Conservation (phyloP, 352 stramenopile species). For the Globisporangium spinosum region DNA sequence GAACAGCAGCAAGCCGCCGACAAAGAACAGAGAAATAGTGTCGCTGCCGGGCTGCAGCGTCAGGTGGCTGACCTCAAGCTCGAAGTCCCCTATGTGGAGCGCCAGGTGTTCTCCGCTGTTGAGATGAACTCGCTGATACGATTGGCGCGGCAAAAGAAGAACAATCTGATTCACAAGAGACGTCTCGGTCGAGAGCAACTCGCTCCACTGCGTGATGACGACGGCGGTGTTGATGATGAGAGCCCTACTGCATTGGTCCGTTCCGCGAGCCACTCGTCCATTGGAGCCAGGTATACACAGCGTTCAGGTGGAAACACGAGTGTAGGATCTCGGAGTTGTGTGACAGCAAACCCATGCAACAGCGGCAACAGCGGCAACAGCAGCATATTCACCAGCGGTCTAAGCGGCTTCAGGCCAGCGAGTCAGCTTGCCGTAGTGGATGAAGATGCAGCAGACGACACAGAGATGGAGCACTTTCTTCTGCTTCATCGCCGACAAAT, state of each 20-base stretch:
- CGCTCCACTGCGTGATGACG: slow-evolving; percentile 6
- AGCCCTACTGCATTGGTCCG: background rate
- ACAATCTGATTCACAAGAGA: slow-evolving; percentile 17
- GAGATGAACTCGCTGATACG: background rate
- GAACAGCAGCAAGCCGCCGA: slow-evolving; percentile 21
- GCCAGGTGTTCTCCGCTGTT: slow-evolving; percentile 2
- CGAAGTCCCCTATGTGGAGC: slow-evolving; percentile 39
- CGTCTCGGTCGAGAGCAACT: slow-evolving; percentile 18
- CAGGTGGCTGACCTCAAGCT: slow-evolving; percentile 27
- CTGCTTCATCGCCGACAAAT: slow-evolving; percentile 22
- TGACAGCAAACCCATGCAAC: background rate
- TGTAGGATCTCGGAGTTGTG: background rate
- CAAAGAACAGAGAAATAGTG: slow-evolving; percentile 8
- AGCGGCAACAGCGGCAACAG: background rate
- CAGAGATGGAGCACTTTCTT: slow-evolving; percentile 32
- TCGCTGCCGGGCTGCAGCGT: slow-evolving; percentile 16
- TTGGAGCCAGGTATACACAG: background rate
- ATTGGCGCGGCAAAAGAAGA: slow-evolving; percentile 17
- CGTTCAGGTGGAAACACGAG: background rate
- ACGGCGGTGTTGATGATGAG: background rate
- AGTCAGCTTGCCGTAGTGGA: slow-evolving; percentile 11
- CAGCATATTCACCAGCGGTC: slow-evolving; percentile 16
- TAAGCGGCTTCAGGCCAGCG: slow-evolving; percentile 11
- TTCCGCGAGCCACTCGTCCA: slow-evolving; percentile 9
- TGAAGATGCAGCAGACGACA: slow-evolving; percentile 18